Percentiles rank a stretch among this genome's conserved stretches.
These are phyloP conservation scores for Termitomyces sp. DNA, from an alignment of 768 basidiomycete species.

Conservation along the genomic window DNA sequence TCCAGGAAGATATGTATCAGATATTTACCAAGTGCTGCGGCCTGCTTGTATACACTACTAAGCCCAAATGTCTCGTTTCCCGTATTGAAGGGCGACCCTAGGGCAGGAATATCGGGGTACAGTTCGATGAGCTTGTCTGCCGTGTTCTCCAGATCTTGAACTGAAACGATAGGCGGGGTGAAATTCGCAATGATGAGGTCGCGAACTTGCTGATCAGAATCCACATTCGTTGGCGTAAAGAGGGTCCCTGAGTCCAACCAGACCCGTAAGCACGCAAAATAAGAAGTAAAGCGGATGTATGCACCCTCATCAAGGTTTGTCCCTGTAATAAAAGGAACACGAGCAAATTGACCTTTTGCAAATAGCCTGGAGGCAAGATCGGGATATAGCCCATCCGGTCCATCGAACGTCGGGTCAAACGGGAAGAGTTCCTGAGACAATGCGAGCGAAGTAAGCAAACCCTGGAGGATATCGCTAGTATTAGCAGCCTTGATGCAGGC, in stretches of 20 bases:
- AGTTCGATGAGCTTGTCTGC: constrained; percentile 23
- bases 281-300: background rate
- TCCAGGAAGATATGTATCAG: background rate
- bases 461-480: constrained; percentile 22
- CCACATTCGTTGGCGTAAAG: constrained; percentile 17
- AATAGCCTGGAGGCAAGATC: constrained; percentile 30
- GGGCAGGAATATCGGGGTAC: constrained; percentile 36
- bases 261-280: background rate
- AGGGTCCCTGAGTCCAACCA: constrained; percentile 21
- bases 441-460: constrained; percentile 15
- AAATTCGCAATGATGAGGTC: constrained; percentile 16
- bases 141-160: constrained; percentile 10
- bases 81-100: constrained; percentile 39
- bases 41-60: constrained; percentile 31
- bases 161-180: constrained; percentile 19
- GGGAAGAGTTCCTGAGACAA: constrained; percentile 21
- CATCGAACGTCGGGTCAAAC: constrained; percentile 36
- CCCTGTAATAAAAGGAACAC: constrained; percentile 39
- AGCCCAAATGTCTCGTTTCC: constrained; percentile 39
- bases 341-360: constrained; percentile 25
- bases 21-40: constrained; percentile 23
- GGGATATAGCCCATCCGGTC: constrained; percentile 29
- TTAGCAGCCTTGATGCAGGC: constrained; percentile 23
- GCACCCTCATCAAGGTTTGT: constrained; percentile 41
- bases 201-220: constrained; percentile 19